Percentiles rank a stretch among this genome's conserved stretches.
Conservation (phyloP, 306 rosid genomes). For the Inga oerstediana region DNA sequence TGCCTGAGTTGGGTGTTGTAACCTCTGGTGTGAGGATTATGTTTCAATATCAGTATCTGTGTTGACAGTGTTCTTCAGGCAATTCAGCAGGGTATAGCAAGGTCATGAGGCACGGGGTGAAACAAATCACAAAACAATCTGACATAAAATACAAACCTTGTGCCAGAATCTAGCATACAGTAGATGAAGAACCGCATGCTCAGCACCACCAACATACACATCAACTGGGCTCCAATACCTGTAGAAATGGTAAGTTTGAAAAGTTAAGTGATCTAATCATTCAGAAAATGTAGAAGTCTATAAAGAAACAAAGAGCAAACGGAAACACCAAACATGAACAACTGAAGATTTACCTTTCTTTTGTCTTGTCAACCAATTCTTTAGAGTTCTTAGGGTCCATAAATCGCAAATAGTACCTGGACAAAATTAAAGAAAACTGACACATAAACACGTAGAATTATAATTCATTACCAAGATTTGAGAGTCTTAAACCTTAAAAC, state of each 20-base stretch:
- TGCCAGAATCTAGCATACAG: slow-evolving; percentile 99
- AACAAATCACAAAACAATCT: slow-evolving; percentile 25
- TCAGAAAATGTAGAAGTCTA: slow-evolving; percentile 5
- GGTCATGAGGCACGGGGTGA: slow-evolving; percentile 14
- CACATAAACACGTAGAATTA: not conserved
- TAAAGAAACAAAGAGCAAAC: slow-evolving; percentile 11
- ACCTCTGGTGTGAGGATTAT: not conserved
- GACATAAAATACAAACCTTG: slow-evolving; percentile 66
- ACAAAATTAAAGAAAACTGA: slow-evolving; percentile 38
- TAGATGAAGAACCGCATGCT: slow-evolving; percentile 98
- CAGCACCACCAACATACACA: slow-evolving; percentile 97
- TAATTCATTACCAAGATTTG: not conserved
- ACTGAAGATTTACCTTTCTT: slow-evolving; percentile 63
- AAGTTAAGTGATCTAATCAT: slow-evolving; percentile 24
- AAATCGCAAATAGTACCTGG: slow-evolving; percentile 95
- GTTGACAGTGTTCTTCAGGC: not conserved
- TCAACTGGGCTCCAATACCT: slow-evolving; percentile 99
- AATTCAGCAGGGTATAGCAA: not conserved
- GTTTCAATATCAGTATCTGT: not conserved
- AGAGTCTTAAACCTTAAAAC: not conserved
- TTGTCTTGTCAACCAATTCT: slow-evolving; percentile 72
- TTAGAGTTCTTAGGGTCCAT: slow-evolving; percentile 89
- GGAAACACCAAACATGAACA: slow-evolving; percentile 21
- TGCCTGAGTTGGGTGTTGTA: not conserved
- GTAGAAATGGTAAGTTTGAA: slow-evolving; percentile 35